A percentile compares a stretch with the other conserved stretches of the same genome.
phyloP scores from a whole-genome alignment of 2,329 filamentous ascomycete species.

The Alternaria novae-zelandiae region DNA sequence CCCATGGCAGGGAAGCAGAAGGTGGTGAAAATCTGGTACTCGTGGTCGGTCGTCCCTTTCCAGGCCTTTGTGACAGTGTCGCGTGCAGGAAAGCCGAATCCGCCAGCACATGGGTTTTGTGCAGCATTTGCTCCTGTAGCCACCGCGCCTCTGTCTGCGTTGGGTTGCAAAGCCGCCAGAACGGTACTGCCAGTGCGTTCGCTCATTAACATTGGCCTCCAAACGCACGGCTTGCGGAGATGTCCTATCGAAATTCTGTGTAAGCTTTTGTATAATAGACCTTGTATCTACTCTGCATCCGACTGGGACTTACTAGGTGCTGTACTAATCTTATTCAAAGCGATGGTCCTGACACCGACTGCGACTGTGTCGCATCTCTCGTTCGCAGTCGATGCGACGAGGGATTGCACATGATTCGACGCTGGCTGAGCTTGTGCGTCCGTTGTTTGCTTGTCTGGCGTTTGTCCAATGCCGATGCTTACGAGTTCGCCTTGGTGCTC shows the following conservation, averaged over 20 bases:
- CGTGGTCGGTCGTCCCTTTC: not conserved
- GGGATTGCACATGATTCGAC: not conserved
- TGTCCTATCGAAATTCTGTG: not conserved
- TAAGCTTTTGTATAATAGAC: conserved; percentile 1
- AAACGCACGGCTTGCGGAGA: not conserved
- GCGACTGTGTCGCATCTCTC: not conserved
- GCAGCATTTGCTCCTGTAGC: not conserved
- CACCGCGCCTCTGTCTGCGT: not conserved
- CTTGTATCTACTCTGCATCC: not conserved
- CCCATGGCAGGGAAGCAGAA: not conserved
- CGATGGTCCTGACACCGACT: not conserved
- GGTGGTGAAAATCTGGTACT: not conserved
- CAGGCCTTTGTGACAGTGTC: not conserved
- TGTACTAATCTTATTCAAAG: not conserved
- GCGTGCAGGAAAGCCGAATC: not conserved
- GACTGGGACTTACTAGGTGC: conserved; percentile 1
- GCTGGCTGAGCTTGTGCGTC: not conserved
- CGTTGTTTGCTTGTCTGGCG: not conserved
- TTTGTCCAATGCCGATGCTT: not conserved
- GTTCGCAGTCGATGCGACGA: not conserved
- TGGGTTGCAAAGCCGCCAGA: conserved; percentile 7
- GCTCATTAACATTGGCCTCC: not conserved
- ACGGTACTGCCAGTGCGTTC: conserved; percentile 6
- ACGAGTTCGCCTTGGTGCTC: conserved; percentile 6
- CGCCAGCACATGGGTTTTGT: not conserved